Percentiles rank a stretch among this genome's conserved stretches.
These are phyloP conservation scores for Claviceps capensis DNA, from an alignment of 2,329 filamentous ascomycete species.

Conservation along the genomic window DNA sequence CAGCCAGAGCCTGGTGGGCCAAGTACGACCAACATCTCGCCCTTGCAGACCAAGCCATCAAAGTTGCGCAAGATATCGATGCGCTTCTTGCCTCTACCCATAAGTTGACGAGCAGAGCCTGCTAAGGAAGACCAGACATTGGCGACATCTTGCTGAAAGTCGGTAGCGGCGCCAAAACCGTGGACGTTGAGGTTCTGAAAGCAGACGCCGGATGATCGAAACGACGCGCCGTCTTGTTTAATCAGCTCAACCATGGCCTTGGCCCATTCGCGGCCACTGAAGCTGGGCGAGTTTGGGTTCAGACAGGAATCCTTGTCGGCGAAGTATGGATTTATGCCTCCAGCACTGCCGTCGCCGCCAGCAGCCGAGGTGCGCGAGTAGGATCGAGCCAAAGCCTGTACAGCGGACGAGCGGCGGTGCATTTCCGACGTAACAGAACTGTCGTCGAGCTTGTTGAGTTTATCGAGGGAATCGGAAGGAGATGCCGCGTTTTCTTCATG, in stretches of 20 bases:
- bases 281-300: conserved; percentile 39
- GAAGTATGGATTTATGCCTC: conserved; percentile 34
- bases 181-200: conserved; percentile 57
- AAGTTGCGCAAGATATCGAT: conserved; percentile 57
- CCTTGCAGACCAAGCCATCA: conserved; percentile 53
- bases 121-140: conserved; percentile 44
- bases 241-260: conserved; percentile 42
- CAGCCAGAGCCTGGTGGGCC: conserved; percentile 64
- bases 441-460: conserved; percentile 12
- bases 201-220: conserved; percentile 48
- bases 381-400: conserved; percentile 41
- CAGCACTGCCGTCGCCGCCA: conserved; percentile 7
- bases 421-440: conserved; percentile 24
- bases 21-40: conserved; percentile 64
- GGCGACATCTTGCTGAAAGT: conserved; percentile 55
- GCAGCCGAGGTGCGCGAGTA: conserved; percentile 35
- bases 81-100: conserved; percentile 36
- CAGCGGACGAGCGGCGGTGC: conserved; percentile 35
- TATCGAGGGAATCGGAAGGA: conserved; percentile 16
- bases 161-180: conserved; percentile 52
- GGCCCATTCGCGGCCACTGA: conserved; percentile 44
- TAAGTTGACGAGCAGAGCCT: conserved; percentile 33
- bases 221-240: conserved; percentile 36
- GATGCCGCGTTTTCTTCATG: conserved; percentile 17
- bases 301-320: conserved; percentile 34